These are phyloP conservation scores for Physcomitrium patens DNA, from an alignment of 225 moss, liverwort and hornwort genomes.

Conservation along the genomic window DNA sequence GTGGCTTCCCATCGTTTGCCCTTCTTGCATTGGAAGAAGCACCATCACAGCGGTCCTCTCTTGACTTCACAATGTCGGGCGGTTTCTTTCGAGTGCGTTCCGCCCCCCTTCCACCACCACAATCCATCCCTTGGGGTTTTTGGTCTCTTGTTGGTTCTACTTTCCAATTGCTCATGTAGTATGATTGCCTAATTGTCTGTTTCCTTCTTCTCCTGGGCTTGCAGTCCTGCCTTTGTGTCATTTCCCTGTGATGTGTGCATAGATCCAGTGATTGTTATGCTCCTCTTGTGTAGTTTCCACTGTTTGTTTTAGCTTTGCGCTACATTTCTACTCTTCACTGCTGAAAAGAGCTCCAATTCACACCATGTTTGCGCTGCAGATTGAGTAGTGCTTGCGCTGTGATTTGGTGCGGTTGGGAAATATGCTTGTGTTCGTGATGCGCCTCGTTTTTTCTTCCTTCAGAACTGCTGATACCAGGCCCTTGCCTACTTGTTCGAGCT, in stretches of 20 bases:
- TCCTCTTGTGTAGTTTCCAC: conserved; percentile 12
- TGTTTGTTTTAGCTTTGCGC: conserved; percentile 15
- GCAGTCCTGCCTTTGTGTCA: not conserved
- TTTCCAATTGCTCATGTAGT: conserved; percentile 2
- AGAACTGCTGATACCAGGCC: not conserved
- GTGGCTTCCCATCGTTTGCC: not conserved
- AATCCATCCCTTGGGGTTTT: conserved; percentile 21
- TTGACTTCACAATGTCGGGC: conserved; percentile 79
- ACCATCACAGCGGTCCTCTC: conserved; percentile 18
- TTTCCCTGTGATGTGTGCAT: not conserved
- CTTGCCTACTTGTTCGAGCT: conserved; percentile 9
- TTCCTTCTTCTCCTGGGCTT: conserved; percentile 3
- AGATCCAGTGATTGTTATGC: not conserved
- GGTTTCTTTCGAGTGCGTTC: conserved; percentile 97
- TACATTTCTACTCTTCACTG: not conserved
- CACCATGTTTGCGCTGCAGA: not conserved
- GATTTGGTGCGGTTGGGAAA: conserved; percentile 15
- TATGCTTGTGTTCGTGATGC: not conserved
- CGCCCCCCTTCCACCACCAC: conserved; percentile 8
- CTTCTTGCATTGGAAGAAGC: not conserved
- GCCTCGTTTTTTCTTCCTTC: not conserved
- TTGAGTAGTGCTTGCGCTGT: conserved; percentile 16
- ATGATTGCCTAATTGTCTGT: not conserved
- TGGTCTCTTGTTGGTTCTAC: not conserved
- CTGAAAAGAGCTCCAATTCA: conserved; percentile 1